Evolutionary conservation across 2,329 filamentous ascomycete genomes (phyloP).

Genomic region (Falciphora oryzae): DNA sequence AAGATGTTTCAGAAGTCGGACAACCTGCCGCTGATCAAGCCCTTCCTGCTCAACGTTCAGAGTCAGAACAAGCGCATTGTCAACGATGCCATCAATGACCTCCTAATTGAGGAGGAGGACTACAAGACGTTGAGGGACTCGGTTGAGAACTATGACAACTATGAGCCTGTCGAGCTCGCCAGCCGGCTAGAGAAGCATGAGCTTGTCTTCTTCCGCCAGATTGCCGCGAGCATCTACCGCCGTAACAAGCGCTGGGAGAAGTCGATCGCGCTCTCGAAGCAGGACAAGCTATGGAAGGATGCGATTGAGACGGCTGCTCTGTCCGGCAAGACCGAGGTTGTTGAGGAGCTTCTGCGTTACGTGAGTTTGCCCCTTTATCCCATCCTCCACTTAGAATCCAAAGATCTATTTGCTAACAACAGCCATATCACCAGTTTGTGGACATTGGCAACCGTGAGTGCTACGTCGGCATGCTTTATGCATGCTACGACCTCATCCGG

Average conservation of each 20-base stretch:
- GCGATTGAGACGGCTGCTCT: conserved; percentile 96
- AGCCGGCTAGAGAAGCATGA: conserved; percentile 95
- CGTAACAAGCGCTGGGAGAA: conserved; percentile 99
- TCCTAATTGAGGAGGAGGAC: conserved; percentile 97
- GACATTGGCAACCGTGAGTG: conserved; percentile 98
- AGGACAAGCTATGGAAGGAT: conserved; percentile 99
- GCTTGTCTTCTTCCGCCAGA: conserved; percentile 97
- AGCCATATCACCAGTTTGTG: conserved; percentile 65
- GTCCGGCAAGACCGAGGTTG: conserved; percentile 82
- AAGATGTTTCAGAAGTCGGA: conserved; percentile 98
- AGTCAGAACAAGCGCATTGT: conserved; percentile 96
- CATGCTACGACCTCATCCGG: conserved; percentile 95
- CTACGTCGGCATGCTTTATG: conserved; percentile 99
- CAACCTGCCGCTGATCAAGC: conserved; percentile 97
- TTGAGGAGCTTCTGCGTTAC: conserved; percentile 93
- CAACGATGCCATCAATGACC: conserved; percentile 95
- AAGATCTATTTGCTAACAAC: conserved; percentile 25
- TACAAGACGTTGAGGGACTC: conserved; percentile 98
- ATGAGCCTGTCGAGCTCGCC: conserved; percentile 89
- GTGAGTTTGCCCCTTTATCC: conserved; percentile 54
- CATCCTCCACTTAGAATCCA: neutral
- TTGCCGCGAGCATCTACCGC: conserved; percentile 96
- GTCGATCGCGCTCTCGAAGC: conserved; percentile 94
- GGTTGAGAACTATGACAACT: conserved; percentile 98
- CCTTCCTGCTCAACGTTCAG: conserved; percentile 95